phyloP scores from a whole-genome alignment of 768 basidiomycete genomes.

The Stropharia rugosoannulata region DNA sequence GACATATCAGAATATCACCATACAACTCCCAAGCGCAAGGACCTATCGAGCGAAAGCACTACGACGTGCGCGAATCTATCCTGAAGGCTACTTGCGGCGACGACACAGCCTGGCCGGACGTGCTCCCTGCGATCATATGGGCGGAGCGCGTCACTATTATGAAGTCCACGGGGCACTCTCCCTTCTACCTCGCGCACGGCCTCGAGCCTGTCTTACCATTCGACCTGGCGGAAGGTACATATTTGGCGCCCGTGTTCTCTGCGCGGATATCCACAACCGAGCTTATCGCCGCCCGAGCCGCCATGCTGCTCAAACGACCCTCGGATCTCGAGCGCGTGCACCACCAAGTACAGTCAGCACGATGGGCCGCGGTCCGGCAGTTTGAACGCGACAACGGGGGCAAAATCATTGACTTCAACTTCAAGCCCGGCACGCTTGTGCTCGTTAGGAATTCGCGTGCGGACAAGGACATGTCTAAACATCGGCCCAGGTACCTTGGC shows the following conservation, averaged over 20 bases:
- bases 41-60: constrained; percentile 29
- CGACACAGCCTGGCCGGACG: constrained; percentile 24
- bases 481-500: background rate
- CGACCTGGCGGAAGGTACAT: constrained; percentile 13
- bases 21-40: constrained; percentile 43
- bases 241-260: background rate
- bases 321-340: constrained; percentile 7
- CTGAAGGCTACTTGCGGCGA: constrained; percentile 29
- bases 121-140: constrained; percentile 25
- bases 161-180: constrained; percentile 27
- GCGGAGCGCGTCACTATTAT: constrained; percentile 27
- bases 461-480: background rate
- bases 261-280: constrained; percentile 1
- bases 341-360: background rate
- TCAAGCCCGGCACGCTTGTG: background rate
- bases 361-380: background rate
- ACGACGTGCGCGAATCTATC: constrained; percentile 23
- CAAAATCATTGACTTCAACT: background rate
- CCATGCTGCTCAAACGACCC: constrained; percentile 5
- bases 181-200: constrained; percentile 29
- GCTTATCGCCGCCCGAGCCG: constrained; percentile 6
- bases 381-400: background rate
- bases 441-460: background rate
- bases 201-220: constrained; percentile 27
- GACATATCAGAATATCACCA: constrained; percentile 35